Evolutionary conservation across 257 asterid genomes (phyloP).

Genomic region (Solanum chaucha): DNA sequence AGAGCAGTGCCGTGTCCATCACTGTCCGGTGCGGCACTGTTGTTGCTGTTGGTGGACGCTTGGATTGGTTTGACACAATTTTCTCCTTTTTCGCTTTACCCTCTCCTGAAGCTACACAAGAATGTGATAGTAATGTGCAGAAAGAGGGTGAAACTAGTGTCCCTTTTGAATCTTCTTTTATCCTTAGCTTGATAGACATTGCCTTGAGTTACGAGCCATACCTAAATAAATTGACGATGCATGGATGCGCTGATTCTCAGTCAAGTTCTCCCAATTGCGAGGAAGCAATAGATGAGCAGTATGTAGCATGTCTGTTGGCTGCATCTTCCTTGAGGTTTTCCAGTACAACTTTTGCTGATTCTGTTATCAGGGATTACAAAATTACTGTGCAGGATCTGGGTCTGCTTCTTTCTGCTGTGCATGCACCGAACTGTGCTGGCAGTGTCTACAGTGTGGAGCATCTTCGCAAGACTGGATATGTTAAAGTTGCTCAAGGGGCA

Average conservation of each 20-base stretch:
- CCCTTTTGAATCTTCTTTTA: conserved; percentile 53
- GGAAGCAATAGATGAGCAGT: conserved; percentile 26
- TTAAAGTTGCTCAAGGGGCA: conserved; percentile 83
- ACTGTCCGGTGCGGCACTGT: conserved; percentile 67
- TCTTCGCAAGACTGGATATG: conserved; percentile 67
- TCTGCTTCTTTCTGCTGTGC: conserved; percentile 50
- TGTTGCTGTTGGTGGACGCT: conserved; percentile 82
- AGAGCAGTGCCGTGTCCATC: conserved; percentile 45
- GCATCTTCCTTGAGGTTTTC: conserved; percentile 80
- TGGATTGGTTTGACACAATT: conserved; percentile 79
- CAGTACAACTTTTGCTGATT: conserved; percentile 29
- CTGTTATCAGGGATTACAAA: conserved; percentile 42
- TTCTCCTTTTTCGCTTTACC: conserved; percentile 52
- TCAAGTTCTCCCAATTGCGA: conserved; percentile 12
- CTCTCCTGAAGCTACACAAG: conserved; percentile 40
- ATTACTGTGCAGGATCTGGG: conserved; percentile 72
- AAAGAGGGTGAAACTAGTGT: conserved; percentile 14
- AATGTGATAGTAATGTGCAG: conserved; percentile 25
- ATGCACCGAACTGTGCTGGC: conserved; percentile 26
- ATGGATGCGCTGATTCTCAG: conserved; percentile 18
- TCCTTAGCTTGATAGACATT: conserved; percentile 72
- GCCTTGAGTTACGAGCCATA: conserved; percentile 86
- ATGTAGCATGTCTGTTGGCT: conserved; percentile 71
- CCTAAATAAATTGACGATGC: conserved; percentile 12
- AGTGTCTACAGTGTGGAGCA: conserved; percentile 45